A percentile compares a stretch with the other conserved stretches of the same genome.
Evolutionary conservation across 179 eudicot species (phyloP).

Genomic region (Silene coronaria): DNA sequence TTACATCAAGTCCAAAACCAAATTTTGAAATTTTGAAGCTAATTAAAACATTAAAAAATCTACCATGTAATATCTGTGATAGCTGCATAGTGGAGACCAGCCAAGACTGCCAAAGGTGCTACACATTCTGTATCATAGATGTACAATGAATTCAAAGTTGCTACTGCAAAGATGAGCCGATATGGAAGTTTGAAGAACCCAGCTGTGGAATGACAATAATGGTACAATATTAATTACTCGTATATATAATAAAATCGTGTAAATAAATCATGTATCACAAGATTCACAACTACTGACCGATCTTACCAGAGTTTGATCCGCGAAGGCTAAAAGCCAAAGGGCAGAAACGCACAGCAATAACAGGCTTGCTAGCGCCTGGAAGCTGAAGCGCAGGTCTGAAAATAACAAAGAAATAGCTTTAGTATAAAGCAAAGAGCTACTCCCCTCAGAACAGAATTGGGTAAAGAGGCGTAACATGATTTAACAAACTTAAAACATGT

Average conservation of each 20-base stretch:
- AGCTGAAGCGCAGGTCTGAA: slow-evolving; percentile 91
- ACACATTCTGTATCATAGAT: slow-evolving; percentile 77
- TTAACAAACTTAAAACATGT: not conserved
- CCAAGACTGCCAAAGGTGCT: slow-evolving; percentile 68
- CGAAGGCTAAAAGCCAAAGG: slow-evolving; percentile 62
- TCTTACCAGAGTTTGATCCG: slow-evolving; percentile 50
- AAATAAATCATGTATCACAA: not conserved
- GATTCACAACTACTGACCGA: slow-evolving; percentile 6
- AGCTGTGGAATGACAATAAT: slow-evolving; percentile 34
- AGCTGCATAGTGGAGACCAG: slow-evolving; percentile 97
- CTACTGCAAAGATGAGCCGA: slow-evolving; percentile 86
- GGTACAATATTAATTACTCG: not conserved
- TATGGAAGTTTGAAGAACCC: slow-evolving; percentile 80
- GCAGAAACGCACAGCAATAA: slow-evolving; percentile 91
- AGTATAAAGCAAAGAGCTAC: not conserved
- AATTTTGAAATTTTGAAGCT: not conserved
- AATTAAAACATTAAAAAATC: not conserved
- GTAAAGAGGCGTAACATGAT: not conserved
- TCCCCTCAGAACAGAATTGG: not conserved
- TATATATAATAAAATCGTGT: not conserved
- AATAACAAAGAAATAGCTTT: slow-evolving; percentile 15
- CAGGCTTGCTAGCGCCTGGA: slow-evolving; percentile 92
- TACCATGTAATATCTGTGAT: slow-evolving; percentile 93
- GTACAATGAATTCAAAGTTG: slow-evolving; percentile 83
- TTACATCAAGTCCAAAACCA: slow-evolving; percentile 1